phyloP scores from a whole-genome alignment of 352 stramenopile species.

The Phytophthora macrochlamydospora region DNA sequence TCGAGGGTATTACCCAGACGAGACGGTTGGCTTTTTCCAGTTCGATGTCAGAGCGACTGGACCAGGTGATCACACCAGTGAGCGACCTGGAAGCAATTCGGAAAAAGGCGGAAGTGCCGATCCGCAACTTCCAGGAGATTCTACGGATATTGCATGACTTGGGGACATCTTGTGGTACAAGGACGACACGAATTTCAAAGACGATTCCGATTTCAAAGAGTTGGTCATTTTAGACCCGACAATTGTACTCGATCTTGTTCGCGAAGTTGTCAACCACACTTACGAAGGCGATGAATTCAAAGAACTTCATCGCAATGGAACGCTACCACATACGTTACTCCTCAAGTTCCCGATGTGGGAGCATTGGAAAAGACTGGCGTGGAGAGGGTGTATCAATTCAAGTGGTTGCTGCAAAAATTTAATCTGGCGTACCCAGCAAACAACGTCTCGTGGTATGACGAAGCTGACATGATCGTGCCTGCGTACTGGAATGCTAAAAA shows the following conservation, averaged over 20 bases:
- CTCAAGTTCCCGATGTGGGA: slow-evolving; percentile 8
- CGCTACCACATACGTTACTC: slow-evolving; percentile 6
- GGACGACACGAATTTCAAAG: neutral
- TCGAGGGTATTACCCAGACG: slow-evolving; percentile 1
- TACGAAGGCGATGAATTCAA: slow-evolving; percentile 7
- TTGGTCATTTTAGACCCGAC: slow-evolving; percentile 14
- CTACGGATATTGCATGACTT: slow-evolving; percentile 15
- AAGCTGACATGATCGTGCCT: neutral
- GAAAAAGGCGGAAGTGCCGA: too few species aligned
- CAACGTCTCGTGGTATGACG: neutral
- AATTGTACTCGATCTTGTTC: slow-evolving; percentile 21
- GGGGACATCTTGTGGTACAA: slow-evolving; percentile 26
- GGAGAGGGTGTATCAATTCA: slow-evolving; percentile 11
- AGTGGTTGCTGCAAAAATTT: slow-evolving; percentile 2
- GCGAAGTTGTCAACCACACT: slow-evolving; percentile 23
- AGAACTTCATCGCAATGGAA: slow-evolving; percentile 6
- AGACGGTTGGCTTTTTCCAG: neutral
- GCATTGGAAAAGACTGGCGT: neutral
- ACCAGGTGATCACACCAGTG: too few species aligned
- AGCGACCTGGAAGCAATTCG: too few species aligned
- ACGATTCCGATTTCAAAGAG: neutral
- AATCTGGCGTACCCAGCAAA: neutral
- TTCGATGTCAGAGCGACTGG: too few species aligned
- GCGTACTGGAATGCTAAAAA: neutral
- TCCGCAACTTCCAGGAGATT: slow-evolving; percentile 1